A percentile compares a stretch with the other conserved stretches of the same genome.
Conservation (phyloP, 345 rosid genomes). For the Lenwebbia sp. region DNA sequence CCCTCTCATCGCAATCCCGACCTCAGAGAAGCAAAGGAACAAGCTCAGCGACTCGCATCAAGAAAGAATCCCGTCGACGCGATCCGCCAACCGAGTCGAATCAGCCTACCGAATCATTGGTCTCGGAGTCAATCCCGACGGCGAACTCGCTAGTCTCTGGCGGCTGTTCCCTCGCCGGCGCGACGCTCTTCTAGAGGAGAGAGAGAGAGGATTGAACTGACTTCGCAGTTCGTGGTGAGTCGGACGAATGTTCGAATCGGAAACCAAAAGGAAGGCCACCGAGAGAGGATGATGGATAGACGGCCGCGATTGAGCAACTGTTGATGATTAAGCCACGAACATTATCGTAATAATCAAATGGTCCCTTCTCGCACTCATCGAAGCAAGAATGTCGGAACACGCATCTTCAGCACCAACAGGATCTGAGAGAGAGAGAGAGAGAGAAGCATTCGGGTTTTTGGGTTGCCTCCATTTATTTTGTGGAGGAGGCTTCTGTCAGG, state of each 20-base stretch:
- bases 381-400: background rate
- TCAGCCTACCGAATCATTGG: background rate
- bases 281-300: background rate
- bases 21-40: background rate
- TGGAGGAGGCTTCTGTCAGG: background rate
- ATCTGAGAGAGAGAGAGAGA: background rate
- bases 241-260: background rate
- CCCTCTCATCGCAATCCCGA: constrained; percentile 49
- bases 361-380: background rate
- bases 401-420: background rate
- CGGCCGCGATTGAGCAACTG: too few species aligned
- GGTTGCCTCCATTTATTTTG: background rate
- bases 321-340: background rate
- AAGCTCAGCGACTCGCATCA: background rate
- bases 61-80: background rate
- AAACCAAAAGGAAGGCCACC: background rate
- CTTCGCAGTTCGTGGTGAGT: background rate
- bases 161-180: background rate
- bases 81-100: background rate
- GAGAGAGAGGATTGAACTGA: background rate
- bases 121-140: background rate
- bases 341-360: background rate
- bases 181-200: background rate
- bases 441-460: background rate
- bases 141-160: background rate